Evolutionary conservation across 768 basidiomycete genomes (phyloP).

Genomic region (Boletus subcaerulescens): DNA sequence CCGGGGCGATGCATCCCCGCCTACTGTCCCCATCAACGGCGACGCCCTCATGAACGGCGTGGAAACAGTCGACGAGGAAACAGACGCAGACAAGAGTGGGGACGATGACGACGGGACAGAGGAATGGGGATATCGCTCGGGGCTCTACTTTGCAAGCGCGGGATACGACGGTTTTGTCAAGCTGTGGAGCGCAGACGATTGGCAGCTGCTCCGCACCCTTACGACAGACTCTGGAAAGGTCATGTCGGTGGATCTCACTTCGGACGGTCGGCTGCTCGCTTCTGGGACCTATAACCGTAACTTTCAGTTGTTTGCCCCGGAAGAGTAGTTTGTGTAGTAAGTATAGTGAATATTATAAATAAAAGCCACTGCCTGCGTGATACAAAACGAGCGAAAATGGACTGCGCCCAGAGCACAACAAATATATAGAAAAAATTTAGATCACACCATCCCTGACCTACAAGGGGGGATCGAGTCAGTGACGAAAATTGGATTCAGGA

Average conservation of each 20-base stretch:
- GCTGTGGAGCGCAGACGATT: constrained; percentile 97
- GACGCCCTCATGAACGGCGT: constrained; percentile 51
- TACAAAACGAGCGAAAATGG: constrained; percentile 31
- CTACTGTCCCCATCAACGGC: constrained; percentile 40
- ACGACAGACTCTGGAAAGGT: constrained; percentile 97
- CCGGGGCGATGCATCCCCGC: constrained; percentile 53
- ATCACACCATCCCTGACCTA: constrained; percentile 43
- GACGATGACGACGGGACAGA: constrained; percentile 38
- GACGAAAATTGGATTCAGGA: constrained; percentile 15
- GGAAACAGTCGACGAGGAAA: constrained; percentile 34
- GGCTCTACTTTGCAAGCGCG: constrained; percentile 88
- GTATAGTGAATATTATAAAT: constrained; percentile 16
- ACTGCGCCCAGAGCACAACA: background rate
- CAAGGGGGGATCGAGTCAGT: constrained; percentile 21
- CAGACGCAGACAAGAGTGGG: constrained; percentile 23
- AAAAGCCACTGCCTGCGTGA: constrained; percentile 24
- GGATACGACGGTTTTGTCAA: constrained; percentile 97
- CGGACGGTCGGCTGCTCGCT: constrained; percentile 79
- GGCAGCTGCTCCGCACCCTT: constrained; percentile 86
- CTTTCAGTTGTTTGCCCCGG: constrained; percentile 90
- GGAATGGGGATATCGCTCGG: constrained; percentile 80
- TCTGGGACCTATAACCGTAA: constrained; percentile 92
- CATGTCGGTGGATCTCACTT: constrained; percentile 93
- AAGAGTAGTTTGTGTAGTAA: constrained; percentile 39
- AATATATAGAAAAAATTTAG: constrained; percentile 28